Base-by-base conservation (phyloP, 2,329 filamentous ascomycete species). In the Colletotrichum sp. region DNA sequence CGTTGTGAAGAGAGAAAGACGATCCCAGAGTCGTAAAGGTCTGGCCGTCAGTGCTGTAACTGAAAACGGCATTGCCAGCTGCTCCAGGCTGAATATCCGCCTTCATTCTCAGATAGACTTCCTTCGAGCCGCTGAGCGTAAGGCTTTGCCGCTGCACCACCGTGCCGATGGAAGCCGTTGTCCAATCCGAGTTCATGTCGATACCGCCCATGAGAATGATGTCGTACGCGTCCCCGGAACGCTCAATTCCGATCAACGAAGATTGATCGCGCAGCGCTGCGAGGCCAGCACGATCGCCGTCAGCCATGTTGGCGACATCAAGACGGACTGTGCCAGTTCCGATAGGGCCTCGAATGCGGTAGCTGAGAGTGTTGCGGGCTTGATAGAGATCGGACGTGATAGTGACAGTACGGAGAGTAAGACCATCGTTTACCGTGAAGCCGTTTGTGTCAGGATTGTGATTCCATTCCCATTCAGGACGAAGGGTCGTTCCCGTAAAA, bases 391-490 rank as follows among this genome's bases (percentile, higher is more conserved):
- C 89, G 52, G 81, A 80, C 0, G 89, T 92, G 3, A 90, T 84
- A 0, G 87, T 88, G 3, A 86, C 88, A 2, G 89, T 88, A 28
- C 80, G 82, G 3, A 91, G 82, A 0, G 83, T 84, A 3, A 91
- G 78, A 1, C 79, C 79, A 1, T 30, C 16, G 4, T 86, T 85
- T 30, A 84, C 80, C 9, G 89, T 83, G 12, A 79, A 80, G 80
- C 82, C 92, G 32, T 86, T 87, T 8, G 79, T 81, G 15, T 92
- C 89, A 0, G 90, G 90, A 79, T 92, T 91, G 79, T 92, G 90
- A 79, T 92, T 92, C 89, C 90, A 92, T 79, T 92, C 89, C 89
- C 89, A 92, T 25, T 87, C 82, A 0, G 85, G 83, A 13, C 84
- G 80, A 1, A 91, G 81, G 3, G 80, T 74, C 0, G 82, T 76